These are phyloP conservation scores for Melanogaster broomeanus DNA, from an alignment of 768 basidiomycete species.

Conservation along the genomic window DNA sequence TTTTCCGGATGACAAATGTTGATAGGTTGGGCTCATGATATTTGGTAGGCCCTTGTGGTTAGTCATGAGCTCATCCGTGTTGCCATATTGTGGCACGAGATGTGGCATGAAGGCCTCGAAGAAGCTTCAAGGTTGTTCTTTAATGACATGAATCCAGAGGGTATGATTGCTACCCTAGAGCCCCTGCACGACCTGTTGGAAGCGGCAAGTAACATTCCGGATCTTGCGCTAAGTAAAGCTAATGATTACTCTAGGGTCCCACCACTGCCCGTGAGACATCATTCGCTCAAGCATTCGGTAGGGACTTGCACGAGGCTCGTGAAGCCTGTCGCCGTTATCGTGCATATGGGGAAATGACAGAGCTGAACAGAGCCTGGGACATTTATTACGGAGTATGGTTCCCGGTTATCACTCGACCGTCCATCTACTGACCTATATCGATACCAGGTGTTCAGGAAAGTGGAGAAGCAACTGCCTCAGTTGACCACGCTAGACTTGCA, in stretches of 20 bases:
- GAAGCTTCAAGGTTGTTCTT: constrained; percentile 97
- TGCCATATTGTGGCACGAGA: constrained; percentile 97
- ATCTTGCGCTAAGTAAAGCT: not conserved
- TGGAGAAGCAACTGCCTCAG: constrained; percentile 90
- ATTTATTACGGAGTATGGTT: constrained; percentile 86
- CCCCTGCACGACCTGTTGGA: constrained; percentile 93
- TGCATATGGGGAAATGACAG: constrained; percentile 80
- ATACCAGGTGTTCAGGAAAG: constrained; percentile 87
- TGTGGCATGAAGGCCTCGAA: constrained; percentile 98
- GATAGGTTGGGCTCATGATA: constrained; percentile 2
- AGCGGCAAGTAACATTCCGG: constrained; percentile 49
- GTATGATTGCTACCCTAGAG: constrained; percentile 92
- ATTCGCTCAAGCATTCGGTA: constrained; percentile 90
- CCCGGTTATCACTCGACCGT: not conserved
- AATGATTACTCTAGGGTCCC: constrained; percentile 63
- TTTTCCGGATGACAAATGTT: not conserved
- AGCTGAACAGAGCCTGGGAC: constrained; percentile 98
- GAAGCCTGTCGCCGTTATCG: constrained; percentile 89
- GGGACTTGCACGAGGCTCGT: constrained; percentile 89
- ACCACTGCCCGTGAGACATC: constrained; percentile 93
- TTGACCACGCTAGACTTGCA: constrained; percentile 91
- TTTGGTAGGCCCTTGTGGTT: constrained; percentile 72
- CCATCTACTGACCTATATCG: not conserved
- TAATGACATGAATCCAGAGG: constrained; percentile 94
- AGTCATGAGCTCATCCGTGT: constrained; percentile 95